These are phyloP conservation scores for Aegilops speltoides DNA, from an alignment of 176 grass and related monocot genomes.

Conservation along the genomic window DNA sequence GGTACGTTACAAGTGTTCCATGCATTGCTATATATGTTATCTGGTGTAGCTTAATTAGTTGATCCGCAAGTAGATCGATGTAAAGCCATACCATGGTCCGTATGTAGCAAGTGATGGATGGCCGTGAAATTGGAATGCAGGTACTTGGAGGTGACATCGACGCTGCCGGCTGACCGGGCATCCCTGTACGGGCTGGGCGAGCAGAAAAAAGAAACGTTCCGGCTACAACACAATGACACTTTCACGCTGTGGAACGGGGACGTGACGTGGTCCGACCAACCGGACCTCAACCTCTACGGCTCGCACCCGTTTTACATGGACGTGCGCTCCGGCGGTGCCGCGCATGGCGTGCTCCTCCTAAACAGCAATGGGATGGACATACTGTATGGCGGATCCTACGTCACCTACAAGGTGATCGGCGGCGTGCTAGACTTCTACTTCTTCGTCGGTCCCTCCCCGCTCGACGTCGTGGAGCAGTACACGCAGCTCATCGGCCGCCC, in stretches of 20 bases:
- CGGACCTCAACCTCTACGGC: constrained; percentile 74
- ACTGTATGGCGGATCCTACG: constrained; percentile 51
- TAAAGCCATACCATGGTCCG: not conserved
- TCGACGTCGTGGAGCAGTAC: constrained; percentile 75
- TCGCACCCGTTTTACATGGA: constrained; percentile 97
- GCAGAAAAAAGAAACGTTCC: constrained; percentile 73
- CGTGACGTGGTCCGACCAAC: constrained; percentile 16
- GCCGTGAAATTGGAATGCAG: not conserved
- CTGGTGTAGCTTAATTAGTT: not conserved
- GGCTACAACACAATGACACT: constrained; percentile 53
- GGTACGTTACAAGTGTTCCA: not conserved
- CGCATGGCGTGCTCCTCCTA: constrained; percentile 83
- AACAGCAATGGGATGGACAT: constrained; percentile 97
- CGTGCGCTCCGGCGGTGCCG: constrained; percentile 35
- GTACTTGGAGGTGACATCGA: constrained; percentile 75
- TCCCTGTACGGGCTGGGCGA: constrained; percentile 84
- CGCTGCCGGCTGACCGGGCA: constrained; percentile 37
- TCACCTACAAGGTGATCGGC: constrained; percentile 91
- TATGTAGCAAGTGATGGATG: too few relatives aligned
- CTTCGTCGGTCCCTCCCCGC: constrained; percentile 67
- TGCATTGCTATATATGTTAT: not conserved
- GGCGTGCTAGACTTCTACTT: constrained; percentile 93
- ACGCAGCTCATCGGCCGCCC: constrained; percentile 82
- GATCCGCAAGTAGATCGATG: not conserved
- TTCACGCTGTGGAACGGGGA: constrained; percentile 84